Conservation (phyloP, 116 monocot species). For the Phalaenopsis hybrid region DNA sequence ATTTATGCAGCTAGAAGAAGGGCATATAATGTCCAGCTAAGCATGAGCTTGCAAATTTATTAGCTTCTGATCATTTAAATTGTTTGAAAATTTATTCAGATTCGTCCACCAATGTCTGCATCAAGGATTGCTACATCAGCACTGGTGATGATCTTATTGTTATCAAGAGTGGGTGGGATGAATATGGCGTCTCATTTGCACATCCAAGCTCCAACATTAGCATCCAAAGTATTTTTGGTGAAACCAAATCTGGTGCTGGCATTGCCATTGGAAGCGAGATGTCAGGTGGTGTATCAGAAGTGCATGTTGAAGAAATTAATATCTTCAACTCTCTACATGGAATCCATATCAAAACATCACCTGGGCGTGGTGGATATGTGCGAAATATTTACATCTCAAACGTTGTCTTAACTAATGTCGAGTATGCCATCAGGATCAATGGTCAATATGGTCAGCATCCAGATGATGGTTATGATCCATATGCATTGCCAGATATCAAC, state of each 20-base stretch:
- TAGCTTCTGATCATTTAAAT: slow-evolving; percentile 5
- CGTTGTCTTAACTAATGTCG: slow-evolving; percentile 14
- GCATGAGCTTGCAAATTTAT: neutral
- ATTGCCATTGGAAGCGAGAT: slow-evolving; percentile 51
- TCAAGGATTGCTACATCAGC: slow-evolving; percentile 34
- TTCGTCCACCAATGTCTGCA: slow-evolving; percentile 27
- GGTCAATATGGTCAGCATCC: slow-evolving; percentile 30
- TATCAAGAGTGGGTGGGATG: slow-evolving; percentile 45
- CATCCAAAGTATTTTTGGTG: slow-evolving; percentile 13
- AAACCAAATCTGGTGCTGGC: slow-evolving; percentile 19
- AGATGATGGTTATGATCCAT: slow-evolving; percentile 27
- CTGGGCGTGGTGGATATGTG: slow-evolving; percentile 39
- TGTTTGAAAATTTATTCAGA: neutral
- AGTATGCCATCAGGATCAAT: slow-evolving; percentile 21
- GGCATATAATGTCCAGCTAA: neutral
- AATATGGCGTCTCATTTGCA: slow-evolving; percentile 28
- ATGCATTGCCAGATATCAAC: slow-evolving; percentile 20
- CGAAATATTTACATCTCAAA: slow-evolving; percentile 12
- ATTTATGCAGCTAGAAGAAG: neutral
- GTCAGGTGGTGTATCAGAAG: slow-evolving; percentile 37
- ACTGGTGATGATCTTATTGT: slow-evolving; percentile 24
- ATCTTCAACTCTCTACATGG: slow-evolving; percentile 29
- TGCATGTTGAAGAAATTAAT: slow-evolving; percentile 18
- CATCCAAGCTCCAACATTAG: slow-evolving; percentile 24
- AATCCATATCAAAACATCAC: slow-evolving; percentile 40